phyloP scores from a whole-genome alignment of 179 eudicot genomes.

The Actinidia chinensis region DNA sequence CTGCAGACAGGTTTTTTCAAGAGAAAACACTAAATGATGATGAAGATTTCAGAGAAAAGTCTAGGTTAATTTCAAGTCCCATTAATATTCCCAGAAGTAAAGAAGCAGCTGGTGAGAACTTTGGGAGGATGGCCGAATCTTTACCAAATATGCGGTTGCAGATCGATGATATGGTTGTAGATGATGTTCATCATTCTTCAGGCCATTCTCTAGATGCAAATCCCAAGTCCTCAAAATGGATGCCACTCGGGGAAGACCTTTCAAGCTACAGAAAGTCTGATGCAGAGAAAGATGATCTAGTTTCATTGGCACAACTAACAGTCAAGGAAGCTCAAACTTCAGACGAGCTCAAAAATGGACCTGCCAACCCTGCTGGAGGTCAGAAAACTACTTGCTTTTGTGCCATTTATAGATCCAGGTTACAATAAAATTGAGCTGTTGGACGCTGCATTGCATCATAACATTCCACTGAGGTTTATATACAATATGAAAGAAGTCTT shows the following conservation, averaged over 20 bases:
- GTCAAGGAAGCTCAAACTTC: slow-evolving; percentile 26
- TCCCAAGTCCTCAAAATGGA: slow-evolving; percentile 32
- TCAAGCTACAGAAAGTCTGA: slow-evolving; percentile 19
- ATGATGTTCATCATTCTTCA: slow-evolving; percentile 30
- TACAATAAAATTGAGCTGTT: not conserved
- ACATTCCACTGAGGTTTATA: not conserved
- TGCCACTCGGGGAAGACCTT: slow-evolving; percentile 24
- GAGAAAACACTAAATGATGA: slow-evolving; percentile 22
- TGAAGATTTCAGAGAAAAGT: slow-evolving; percentile 26
- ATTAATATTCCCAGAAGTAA: slow-evolving; percentile 36
- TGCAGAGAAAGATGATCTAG: slow-evolving; percentile 18
- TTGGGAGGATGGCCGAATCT: slow-evolving; percentile 46
- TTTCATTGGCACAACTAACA: slow-evolving; percentile 21
- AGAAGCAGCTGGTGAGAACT: slow-evolving; percentile 25
- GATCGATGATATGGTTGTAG: slow-evolving; percentile 29
- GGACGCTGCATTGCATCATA: not conserved
- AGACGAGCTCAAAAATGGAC: slow-evolving; percentile 37
- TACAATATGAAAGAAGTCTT: not conserved
- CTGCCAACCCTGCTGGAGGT: slow-evolving; percentile 60
- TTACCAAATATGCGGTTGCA: slow-evolving; percentile 48
- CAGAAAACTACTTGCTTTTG: slow-evolving; percentile 28
- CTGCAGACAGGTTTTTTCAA: slow-evolving; percentile 29
- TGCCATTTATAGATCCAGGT: not conserved
- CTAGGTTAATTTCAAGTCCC: slow-evolving; percentile 33
- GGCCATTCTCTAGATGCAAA: slow-evolving; percentile 56